Conservation (phyloP, 805 yeast species). For the Myxozyma monticola region DNA sequence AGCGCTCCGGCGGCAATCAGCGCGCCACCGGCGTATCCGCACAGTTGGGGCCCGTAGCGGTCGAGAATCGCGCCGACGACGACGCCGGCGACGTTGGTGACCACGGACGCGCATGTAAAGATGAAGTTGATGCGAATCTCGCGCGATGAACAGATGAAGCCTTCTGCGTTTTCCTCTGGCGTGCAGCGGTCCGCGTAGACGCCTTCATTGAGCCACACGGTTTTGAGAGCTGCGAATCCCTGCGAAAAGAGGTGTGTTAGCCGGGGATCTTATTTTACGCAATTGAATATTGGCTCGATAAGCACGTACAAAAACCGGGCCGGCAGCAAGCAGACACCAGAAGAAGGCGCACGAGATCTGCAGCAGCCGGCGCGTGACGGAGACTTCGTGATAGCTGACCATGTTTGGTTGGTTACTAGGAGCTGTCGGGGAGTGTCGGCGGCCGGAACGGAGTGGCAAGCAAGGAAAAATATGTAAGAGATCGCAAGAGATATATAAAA, state of each 20-base stretch:
- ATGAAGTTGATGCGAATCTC: slow-evolving; percentile 78
- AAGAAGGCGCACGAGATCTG: slow-evolving; percentile 73
- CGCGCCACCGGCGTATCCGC: slow-evolving; percentile 72
- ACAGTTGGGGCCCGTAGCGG: slow-evolving; percentile 72
- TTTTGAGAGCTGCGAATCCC: slow-evolving; percentile 89
- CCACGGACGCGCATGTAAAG: slow-evolving; percentile 83
- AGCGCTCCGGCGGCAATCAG: slow-evolving; percentile 59
- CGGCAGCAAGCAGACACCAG: slow-evolving; percentile 92
- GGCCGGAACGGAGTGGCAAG: background rate
- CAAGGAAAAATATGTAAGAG: background rate
- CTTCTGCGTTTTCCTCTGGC: slow-evolving; percentile 33
- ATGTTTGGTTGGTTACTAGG: no score
- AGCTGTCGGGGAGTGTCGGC: no score
- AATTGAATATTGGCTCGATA: background rate
- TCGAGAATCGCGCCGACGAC: slow-evolving; percentile 82
- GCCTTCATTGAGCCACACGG: slow-evolving; percentile 73
- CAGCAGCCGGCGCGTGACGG: slow-evolving; percentile 38
- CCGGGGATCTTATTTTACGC: background rate
- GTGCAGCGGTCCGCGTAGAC: slow-evolving; percentile 67
- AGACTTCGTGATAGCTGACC: slow-evolving; percentile 30
- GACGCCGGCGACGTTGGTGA: slow-evolving; percentile 79
- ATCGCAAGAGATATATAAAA: background rate
- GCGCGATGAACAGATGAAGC: slow-evolving; percentile 61
- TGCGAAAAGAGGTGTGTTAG: background rate
- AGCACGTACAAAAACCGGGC: slow-evolving; percentile 69